Base-by-base conservation (phyloP, 2,329 filamentous ascomycete genomes). In the Periconia sp. region DNA sequence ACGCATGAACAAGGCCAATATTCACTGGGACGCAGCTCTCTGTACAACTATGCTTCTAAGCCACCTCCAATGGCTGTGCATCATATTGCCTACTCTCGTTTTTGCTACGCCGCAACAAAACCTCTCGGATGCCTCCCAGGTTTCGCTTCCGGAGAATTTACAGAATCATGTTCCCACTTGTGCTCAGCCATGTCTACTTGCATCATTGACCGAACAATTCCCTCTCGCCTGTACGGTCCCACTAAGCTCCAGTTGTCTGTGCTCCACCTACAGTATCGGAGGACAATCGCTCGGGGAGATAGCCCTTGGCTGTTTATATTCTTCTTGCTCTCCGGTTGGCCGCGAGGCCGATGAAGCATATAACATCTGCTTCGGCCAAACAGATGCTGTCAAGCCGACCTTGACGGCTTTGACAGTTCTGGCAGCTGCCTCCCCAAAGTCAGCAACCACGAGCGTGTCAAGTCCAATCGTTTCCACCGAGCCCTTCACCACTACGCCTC, bases 11-110 rank as follows among this genome's bases (percentile, higher is more conserved):
- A 59, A 61, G 51, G 61, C 70, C 67, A 62, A 55, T 62, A 66
- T 66, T 72, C 57, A 73, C 61, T 31, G 40, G 50, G 54, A 54
- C 55, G 49, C 60, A 71, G 67, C 8, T 59, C 63, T 55, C 53
- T 70, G 70, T 72, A 73, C 64, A 60, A 71, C 58, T 74, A 74
- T 74, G 71, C 64, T 69, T 66, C 56, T 71, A 60, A 66, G 70
- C 65, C 69, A 66, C 65, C 59, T 65, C 51, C 66, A 65, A 66
- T 67, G 67, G 65, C 64, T 71, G 68, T 72, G 66, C 65, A 67
- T 70, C 53, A 59, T 69, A 60, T 66, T 65, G 62, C 65, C 68
- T 61, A 62, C 69, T 48, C 48, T 73, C 66, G 69, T 70, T 55
- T 57, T 63, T 61, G 66, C 70, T 54, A 64, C 61, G 55, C 65